Base-by-base conservation (phyloP, 768 basidiomycete genomes). In the Russula olivacea region DNA sequence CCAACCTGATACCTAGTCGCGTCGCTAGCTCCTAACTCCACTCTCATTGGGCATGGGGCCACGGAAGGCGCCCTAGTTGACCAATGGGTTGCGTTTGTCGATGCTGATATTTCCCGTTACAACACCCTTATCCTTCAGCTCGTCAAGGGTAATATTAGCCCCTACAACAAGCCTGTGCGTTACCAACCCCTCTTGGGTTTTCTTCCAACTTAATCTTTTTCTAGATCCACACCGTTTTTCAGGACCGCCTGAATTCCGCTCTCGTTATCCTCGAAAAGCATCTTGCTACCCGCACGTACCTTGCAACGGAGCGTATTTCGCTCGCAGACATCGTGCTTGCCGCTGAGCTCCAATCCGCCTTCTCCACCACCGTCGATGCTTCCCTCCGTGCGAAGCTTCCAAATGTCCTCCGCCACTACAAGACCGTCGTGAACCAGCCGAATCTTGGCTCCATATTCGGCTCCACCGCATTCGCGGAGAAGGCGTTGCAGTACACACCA, bases 241-340 rank as follows among this genome's bases (percentile, higher is more conserved):
- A 76, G 17, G 86, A 89, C 52, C 80, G 79, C 40, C 80, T 86
- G 70, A 66, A 74, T 47, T 80, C 82, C 51, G 76, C 83, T 21
- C 79, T 97, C 55, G 76, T 76, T 45, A 85, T 84, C 66, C 79
- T 98, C 61, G 84, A 99, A 68, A 74, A 76, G 38, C 82, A 90
- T 78, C 85, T 99, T 69, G 72, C 79, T 54, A 80, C 83, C 61
- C 85, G 83, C 71, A 99, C 96, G 51, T 98, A 86, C 83, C 83
- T 98, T 70, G 93, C 93, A 59, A 88, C 87, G 68, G 92, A 99
- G 73, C 91, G 96, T 71, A 89, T 98, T 80, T 92, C 93, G 65
- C 81, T 96, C 52, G 97, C 94, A 66, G 97, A 99, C 71, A 74
- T 99, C 75, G 73, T 74, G 71, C 69, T 91, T 67, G 91, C 89